These are phyloP conservation scores for Gaertneriomyces sp. DNA, from an alignment of 192 early-diverging fungal species.

Conservation along the genomic window DNA sequence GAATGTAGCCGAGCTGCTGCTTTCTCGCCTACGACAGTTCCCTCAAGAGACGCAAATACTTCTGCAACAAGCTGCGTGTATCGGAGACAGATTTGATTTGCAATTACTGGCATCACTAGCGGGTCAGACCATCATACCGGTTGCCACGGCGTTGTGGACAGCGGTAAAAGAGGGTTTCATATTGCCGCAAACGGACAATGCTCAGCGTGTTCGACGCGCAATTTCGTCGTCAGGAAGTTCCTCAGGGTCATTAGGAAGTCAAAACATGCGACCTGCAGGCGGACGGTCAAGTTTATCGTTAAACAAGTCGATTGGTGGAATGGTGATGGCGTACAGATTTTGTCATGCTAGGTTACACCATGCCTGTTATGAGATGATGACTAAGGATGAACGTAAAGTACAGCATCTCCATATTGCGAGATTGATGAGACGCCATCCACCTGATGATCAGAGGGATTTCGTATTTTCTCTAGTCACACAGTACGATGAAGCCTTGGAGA, in stretches of 20 bases:
- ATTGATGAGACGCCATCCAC: slow-evolving; percentile 13
- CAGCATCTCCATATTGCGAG: slow-evolving; percentile 39
- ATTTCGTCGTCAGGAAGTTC: slow-evolving; percentile 19
- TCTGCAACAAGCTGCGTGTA: slow-evolving; percentile 40
- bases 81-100: slow-evolving; percentile 35
- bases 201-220: not conserved
- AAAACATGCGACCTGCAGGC: slow-evolving; percentile 6
- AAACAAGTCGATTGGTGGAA: slow-evolving; percentile 17
- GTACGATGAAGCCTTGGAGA: slow-evolving; percentile 31
- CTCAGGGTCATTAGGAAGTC: slow-evolving; percentile 15
- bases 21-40: slow-evolving; percentile 33
- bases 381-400: not conserved
- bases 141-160: slow-evolving; percentile 21
- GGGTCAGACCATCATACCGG: slow-evolving; percentile 15
- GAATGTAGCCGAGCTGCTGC: slow-evolving; percentile 39
- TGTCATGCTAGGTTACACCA: slow-evolving; percentile 27
- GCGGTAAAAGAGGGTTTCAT: slow-evolving; percentile 33
- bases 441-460: slow-evolving; percentile 20
- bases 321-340: slow-evolving; percentile 29
- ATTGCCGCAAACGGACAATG: slow-evolving; percentile 16
- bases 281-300: slow-evolving; percentile 19
- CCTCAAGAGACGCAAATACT: slow-evolving; percentile 27
- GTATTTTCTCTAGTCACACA: slow-evolving; percentile 34
- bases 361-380: slow-evolving; percentile 24
- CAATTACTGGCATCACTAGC: slow-evolving; percentile 13